These are phyloP conservation scores for Nannizziopsis barbatae DNA, from an alignment of 2,329 filamentous ascomycete species.

Conservation along the genomic window DNA sequence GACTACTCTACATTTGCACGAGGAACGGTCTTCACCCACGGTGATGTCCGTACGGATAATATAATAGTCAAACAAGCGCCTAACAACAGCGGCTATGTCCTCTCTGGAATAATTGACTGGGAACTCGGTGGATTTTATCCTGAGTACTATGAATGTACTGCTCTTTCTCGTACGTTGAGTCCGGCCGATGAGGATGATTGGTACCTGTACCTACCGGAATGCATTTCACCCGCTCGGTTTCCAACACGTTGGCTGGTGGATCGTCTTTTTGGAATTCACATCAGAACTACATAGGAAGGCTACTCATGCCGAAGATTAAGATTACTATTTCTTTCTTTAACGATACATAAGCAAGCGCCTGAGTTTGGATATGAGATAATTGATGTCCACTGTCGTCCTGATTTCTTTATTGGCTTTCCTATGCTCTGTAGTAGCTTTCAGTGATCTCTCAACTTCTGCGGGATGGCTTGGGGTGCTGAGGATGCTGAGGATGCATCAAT, in stretches of 20 bases:
- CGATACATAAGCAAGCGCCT: too few species aligned
- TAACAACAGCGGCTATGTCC: conserved; percentile 12
- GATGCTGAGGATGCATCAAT: too few species aligned
- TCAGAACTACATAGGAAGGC: background rate
- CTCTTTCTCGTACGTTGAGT: conserved; percentile 14
- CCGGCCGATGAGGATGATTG: conserved; percentile 22
- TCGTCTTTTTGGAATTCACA: conserved; percentile 10
- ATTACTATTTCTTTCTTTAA: too few species aligned
- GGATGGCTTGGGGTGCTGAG: too few species aligned
- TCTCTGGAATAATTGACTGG: conserved; percentile 26
- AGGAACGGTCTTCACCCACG: conserved; percentile 22
- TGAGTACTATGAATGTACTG: conserved; percentile 23
- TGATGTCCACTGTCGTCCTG: too few species aligned
- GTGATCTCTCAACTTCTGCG: too few species aligned
- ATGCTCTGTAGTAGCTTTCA: too few species aligned
- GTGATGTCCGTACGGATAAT: conserved; percentile 20
- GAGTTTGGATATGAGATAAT: too few species aligned
- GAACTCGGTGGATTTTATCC: conserved; percentile 26
- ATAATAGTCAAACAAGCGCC: conserved; percentile 21
- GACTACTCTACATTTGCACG: background rate
- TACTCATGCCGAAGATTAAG: too few species aligned
- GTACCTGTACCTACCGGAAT: conserved; percentile 22
- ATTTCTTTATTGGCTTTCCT: too few species aligned
- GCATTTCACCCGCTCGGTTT: conserved; percentile 19
- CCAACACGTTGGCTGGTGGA: conserved; percentile 14